Base-by-base conservation (phyloP, 2,329 filamentous ascomycete species). In the Trichoderma sp. region DNA sequence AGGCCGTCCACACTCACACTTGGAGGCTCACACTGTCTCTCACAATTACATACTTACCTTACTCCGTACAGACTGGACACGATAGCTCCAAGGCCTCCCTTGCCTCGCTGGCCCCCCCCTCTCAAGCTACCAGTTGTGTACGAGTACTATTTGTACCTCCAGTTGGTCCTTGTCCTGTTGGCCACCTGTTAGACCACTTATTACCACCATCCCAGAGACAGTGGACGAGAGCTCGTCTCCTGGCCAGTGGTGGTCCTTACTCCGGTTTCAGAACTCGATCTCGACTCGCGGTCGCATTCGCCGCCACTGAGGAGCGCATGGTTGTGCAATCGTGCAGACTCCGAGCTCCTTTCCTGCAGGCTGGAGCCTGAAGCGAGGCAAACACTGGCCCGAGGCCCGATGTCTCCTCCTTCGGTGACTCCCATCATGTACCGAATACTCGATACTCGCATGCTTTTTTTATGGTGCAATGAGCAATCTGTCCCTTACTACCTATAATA, bases 141-240 rank as follows among this genome's bases (percentile, higher is more conserved):
- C 52, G 21, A n/a, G n/a, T 21, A 39, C 12, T 17, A 26, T 5
- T 24, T 12, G 4, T 19, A 50, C 24, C 21, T 3, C 3, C n/a
- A n/a, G n/a, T n/a, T 50, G 28, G 14, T 50, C 14, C 47, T 50
- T 7, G 5, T n/a, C n/a, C n/a, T n/a, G 45, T 14, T 30, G 30
- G 21, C 21, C 39, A 56, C 24, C 52, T 26, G 21, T 24, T 24
- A 24, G 21, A 24, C 21, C 21, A 24, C 3, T 24, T 24, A 24
- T n/a, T n/a, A n/a, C 43, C 44, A 34, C 43, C 56, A 50, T 59
- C 56, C 41, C 56, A 59, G 10, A 59, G 28, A 21, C 50, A 30
- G 59, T 48, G 59, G 50, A 55, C 39, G 47, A 63, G 54, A 63
- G 59, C 50, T 63, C 54, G 50, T 52, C 26, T 52, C 34, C 34